Evolutionary conservation across 2,329 filamentous ascomycete species (phyloP).

Genomic region (Massarina eburnea): DNA sequence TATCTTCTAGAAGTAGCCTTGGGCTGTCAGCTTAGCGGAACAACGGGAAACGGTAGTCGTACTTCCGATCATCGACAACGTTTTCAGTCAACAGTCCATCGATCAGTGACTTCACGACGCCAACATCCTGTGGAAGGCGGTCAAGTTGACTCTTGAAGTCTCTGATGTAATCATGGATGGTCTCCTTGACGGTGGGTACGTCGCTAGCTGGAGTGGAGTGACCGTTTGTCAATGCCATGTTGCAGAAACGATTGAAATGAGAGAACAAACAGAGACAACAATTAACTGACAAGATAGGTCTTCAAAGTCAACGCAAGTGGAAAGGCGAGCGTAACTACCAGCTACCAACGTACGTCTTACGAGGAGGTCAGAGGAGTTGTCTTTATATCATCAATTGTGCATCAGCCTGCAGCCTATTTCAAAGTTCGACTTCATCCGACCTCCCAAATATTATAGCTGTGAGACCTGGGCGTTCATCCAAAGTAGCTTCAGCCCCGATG

Average conservation of each 20-base stretch:
- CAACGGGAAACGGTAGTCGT: neutral
- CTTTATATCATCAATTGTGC: too few species aligned
- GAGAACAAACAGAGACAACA: neutral
- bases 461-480: neutral
- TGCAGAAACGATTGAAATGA: neutral
- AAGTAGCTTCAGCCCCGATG: neutral
- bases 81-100: neutral
- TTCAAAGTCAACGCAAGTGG: neutral
- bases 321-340: neutral
- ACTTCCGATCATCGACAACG: neutral
- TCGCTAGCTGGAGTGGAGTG: neutral
- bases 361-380: neutral
- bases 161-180: neutral
- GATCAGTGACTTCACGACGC: neutral
- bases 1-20: neutral
- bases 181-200: neutral
- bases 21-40: neutral
- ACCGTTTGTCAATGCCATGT: neutral
- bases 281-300: neutral
- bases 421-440: neutral
- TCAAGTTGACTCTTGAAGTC: neutral
- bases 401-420: neutral
- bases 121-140: neutral
- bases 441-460: neutral
- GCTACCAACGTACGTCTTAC: neutral